Evolutionary conservation across 352 stramenopile genomes (phyloP).

Genomic region (Blastocystis sp.): DNA sequence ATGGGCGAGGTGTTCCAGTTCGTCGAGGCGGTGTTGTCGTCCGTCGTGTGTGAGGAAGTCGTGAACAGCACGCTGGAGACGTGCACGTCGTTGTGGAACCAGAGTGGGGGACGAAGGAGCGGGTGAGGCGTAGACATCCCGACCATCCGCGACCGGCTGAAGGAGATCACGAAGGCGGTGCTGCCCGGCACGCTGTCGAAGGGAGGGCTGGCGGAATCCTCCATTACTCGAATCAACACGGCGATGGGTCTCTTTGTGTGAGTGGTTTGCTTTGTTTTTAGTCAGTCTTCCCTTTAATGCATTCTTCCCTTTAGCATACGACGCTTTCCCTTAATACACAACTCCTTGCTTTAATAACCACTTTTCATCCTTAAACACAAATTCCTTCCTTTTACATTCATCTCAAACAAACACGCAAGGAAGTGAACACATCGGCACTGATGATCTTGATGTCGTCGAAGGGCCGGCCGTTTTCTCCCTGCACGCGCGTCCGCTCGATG

Average conservation of each 20-base stretch:
- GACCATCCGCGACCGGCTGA: slow-evolving; percentile 8
- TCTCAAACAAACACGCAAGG: slow-evolving; percentile 28
- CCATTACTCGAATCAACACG: background rate
- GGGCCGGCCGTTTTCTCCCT: slow-evolving; percentile 75
- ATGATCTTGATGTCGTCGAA: slow-evolving; percentile 82
- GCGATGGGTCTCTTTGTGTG: background rate
- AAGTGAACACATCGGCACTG: slow-evolving; percentile 82
- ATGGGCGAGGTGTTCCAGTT: slow-evolving; percentile 64
- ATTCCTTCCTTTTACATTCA: background rate
- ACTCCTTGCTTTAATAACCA: background rate
- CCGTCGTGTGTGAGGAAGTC: background rate
- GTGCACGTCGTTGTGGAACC: slow-evolving; percentile 25
- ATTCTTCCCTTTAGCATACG: background rate
- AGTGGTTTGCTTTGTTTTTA: background rate
- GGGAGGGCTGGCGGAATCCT: background rate
- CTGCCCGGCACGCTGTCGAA: background rate
- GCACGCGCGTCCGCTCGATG: slow-evolving; percentile 73
- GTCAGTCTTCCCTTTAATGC: background rate
- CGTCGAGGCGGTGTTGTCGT: slow-evolving; percentile 1
- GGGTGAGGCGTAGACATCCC: background rate
- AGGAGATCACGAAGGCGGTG: background rate
- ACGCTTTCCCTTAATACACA: background rate
- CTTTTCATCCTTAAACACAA: too few relatives aligned
- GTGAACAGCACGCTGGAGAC: background rate
- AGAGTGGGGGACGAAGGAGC: background rate